These are phyloP conservation scores for Sophora flavescens DNA, from an alignment of 306 rosid species.

Conservation along the genomic window DNA sequence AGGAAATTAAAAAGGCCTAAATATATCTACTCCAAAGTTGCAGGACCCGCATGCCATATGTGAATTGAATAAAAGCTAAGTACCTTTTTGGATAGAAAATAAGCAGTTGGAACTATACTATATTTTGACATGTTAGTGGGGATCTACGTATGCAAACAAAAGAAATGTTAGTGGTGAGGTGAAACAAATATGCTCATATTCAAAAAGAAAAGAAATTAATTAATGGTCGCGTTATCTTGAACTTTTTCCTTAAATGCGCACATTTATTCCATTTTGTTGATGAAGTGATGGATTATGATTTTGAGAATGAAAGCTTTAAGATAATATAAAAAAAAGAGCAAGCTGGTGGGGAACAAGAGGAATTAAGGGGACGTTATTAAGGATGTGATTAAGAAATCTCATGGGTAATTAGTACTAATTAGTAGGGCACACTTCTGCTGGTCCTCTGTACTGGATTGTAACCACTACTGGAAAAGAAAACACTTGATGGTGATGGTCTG, in stretches of 20 bases:
- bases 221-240: background rate
- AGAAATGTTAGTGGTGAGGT: background rate
- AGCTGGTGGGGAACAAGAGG: conserved; percentile 44
- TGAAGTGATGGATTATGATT: background rate
- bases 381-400: conserved; percentile 8
- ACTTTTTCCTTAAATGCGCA: conserved; percentile 17
- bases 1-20: too few species aligned
- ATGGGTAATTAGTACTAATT: conserved; percentile 41
- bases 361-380: conserved; percentile 42
- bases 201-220: background rate
- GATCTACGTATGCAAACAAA: background rate
- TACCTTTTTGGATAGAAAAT: background rate
- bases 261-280: background rate
- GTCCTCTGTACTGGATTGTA: conserved; percentile 50
- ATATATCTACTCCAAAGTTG: too few species aligned
- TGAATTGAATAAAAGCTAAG: too few species aligned
- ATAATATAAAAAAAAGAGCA: too few species aligned
- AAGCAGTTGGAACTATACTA: background rate
- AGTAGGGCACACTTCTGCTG: conserved; percentile 54
- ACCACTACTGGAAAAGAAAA: background rate
- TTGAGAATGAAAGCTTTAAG: background rate
- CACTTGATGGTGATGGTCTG: conserved; percentile 47
- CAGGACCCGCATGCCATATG: too few species aligned
- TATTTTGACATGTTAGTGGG: background rate
- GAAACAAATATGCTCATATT: conserved; percentile 5